Base-by-base conservation (phyloP, 116 monocot species). In the Phalaenopsis hybrid region DNA sequence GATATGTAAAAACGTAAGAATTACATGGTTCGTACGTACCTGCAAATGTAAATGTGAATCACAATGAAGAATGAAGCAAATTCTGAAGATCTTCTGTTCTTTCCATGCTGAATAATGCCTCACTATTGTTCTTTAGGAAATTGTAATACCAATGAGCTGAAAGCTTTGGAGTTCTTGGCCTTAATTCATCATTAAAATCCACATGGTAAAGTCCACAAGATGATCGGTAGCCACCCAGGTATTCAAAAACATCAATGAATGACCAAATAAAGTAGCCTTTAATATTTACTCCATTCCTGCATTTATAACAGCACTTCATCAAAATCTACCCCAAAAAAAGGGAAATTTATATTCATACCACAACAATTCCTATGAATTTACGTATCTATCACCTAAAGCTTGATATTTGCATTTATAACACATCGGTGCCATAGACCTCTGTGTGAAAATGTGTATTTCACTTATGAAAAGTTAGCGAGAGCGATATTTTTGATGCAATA, bases 241-340 rank as follows among this genome's bases (percentile, higher is more conserved):
- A 88, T 45, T 89, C 89, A 23, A 89, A 89, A 59, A 86, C 75
- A 63, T 89, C 89, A 8, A 89, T 0, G 2, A 89, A 45, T 21
- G 89, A 84, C 89, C 89, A 89, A 46, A 78, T 33, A 58, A 89
- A 89, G 70, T 86, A 86, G 9, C 89, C 86, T 55, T 86, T 83
- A 25, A 84, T 86, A 73, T 86, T 79, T 15, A 84, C 85, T 17
- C 88, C 85, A 31, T 81, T 45, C 78, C 85, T 88, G 57, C 46
- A 79, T 75, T 46, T 18, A 44, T 12, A 1, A 31, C 2, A 72
- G 37, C 4, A 68, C 6, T 25, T 68, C 0, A 25, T 68, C 28
- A 33, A 15, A 16, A 37, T 37, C 37, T 37, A 72, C 4, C 9
- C 20, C 0, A 12, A 72, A 72, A 11, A 11, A 11, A 50, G 11